Evolutionary conservation across 495 filamentous ascomycete genomes (phyloP).

Genomic region (Wilcoxina mikolae): DNA sequence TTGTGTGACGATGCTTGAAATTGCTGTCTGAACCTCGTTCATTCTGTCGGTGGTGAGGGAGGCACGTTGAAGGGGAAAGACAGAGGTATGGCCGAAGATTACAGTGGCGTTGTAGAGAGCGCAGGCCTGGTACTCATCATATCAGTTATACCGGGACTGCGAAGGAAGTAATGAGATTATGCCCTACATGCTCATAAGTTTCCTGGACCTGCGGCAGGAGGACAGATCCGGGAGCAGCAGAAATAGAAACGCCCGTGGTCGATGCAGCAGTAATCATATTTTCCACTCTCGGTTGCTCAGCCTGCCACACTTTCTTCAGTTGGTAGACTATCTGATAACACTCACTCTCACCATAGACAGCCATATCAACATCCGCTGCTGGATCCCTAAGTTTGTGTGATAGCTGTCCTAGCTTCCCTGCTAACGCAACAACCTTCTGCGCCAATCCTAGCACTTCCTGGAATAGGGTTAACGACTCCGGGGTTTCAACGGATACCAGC

Average conservation of each 20-base stretch:
- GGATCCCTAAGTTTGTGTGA: slow-evolving; percentile 6
- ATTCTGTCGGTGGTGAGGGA: slow-evolving; percentile 29
- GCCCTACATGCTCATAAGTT: slow-evolving; percentile 15
- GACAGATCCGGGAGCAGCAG: not conserved
- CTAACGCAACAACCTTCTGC: slow-evolving; percentile 16
- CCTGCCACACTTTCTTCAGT: slow-evolving; percentile 13
- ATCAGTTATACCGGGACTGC: slow-evolving; percentile 39
- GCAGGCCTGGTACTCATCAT: not conserved
- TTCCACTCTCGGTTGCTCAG: not conserved
- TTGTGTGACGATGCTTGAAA: not conserved
- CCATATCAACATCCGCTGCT: not conserved
- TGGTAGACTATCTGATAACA: slow-evolving; percentile 12
- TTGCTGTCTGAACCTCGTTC: slow-evolving; percentile 28
- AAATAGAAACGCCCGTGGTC: slow-evolving; percentile 1
- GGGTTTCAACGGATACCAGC: slow-evolving; percentile 5
- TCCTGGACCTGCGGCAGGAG: slow-evolving; percentile 6
- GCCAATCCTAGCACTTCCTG: slow-evolving; percentile 9
- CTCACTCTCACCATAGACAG: slow-evolving; percentile 3
- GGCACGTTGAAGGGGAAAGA: slow-evolving; percentile 37
- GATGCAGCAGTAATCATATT: not conserved
- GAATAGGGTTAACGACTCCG: slow-evolving; percentile 9
- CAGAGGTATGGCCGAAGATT: slow-evolving; percentile 34
- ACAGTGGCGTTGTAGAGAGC: not conserved
- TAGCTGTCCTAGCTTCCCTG: slow-evolving; percentile 13
- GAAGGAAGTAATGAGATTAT: slow-evolving; percentile 30